Evolutionary conservation across 441 rosid species (phyloP).

Genomic region (Jatropha multifida): DNA sequence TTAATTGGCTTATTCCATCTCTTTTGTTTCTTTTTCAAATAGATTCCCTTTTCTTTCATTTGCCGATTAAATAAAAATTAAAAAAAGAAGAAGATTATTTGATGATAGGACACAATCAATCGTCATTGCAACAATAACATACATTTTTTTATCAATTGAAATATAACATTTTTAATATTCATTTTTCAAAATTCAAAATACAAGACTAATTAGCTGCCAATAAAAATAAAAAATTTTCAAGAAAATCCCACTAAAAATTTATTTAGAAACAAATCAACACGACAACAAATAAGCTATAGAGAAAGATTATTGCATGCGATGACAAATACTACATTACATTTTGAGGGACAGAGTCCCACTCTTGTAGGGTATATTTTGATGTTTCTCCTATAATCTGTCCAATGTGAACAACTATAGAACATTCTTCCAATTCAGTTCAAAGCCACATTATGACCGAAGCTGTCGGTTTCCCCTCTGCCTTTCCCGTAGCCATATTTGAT

Average conservation of each 20-base stretch:
- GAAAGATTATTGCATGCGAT: not conserved
- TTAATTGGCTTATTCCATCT: not conserved
- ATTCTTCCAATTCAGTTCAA: not conserved
- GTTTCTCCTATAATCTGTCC: not conserved
- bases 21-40: not conserved
- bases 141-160: too few species aligned
- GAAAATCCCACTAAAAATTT: not conserved
- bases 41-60: not conserved
- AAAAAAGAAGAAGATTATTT: too few species aligned
- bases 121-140: too few species aligned
- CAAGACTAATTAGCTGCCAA: too few species aligned
- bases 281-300: not conserved
- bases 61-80: too few species aligned
- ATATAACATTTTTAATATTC: too few species aligned
- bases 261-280: not conserved
- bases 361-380: not conserved
- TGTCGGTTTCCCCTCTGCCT: not conserved
- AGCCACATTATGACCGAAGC: not conserved
- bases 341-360: conserved; percentile 5
- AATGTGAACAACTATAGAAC: not conserved
- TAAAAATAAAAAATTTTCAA: too few species aligned
- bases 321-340: not conserved
- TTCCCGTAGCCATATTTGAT: not conserved
- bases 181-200: too few species aligned
- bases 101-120: too few species aligned